A percentile compares a stretch with the other conserved stretches of the same genome.
phyloP scores from a whole-genome alignment of 768 basidiomycete species.

The Trametes villosa region DNA sequence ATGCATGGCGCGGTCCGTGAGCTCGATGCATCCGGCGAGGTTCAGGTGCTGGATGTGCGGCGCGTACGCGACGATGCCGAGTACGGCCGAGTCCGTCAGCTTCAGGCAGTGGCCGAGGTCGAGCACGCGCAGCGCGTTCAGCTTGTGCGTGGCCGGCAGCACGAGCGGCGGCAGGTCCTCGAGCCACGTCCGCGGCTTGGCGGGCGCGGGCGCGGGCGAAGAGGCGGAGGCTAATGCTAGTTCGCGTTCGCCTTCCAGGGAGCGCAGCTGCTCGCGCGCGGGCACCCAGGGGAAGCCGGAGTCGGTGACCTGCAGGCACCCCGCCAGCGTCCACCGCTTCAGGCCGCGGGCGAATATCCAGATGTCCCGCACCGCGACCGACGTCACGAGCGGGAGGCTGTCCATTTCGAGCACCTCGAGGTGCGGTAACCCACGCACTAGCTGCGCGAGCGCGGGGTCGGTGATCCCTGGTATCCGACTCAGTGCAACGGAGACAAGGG shows the following conservation, averaged over 20 bases:
- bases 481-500: constrained; percentile 51
- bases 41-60: constrained; percentile 76
- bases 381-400: constrained; percentile 69
- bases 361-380: constrained; percentile 75
- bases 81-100: constrained; percentile 76
- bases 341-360: constrained; percentile 82
- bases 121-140: constrained; percentile 76
- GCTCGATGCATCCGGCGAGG: constrained; percentile 72
- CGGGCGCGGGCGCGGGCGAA: neutral
- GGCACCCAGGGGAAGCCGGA: constrained; percentile 61
- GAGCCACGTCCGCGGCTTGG: constrained; percentile 58
- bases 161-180: constrained; percentile 66
- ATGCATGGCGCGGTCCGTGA: constrained; percentile 74
- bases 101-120: constrained; percentile 75
- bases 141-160: constrained; percentile 52
- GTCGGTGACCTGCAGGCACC: constrained; percentile 79
- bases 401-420: constrained; percentile 83
- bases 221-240: no score
- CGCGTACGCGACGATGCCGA: constrained; percentile 75
- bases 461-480: constrained; percentile 72
- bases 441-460: constrained; percentile 61
- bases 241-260: neutral
- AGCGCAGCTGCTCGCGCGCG: constrained; percentile 12
- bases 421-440: constrained; percentile 75
- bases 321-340: constrained; percentile 73